phyloP scores from a whole-genome alignment of 768 basidiomycete species.

The Leucocoprinus birnbaumii region DNA sequence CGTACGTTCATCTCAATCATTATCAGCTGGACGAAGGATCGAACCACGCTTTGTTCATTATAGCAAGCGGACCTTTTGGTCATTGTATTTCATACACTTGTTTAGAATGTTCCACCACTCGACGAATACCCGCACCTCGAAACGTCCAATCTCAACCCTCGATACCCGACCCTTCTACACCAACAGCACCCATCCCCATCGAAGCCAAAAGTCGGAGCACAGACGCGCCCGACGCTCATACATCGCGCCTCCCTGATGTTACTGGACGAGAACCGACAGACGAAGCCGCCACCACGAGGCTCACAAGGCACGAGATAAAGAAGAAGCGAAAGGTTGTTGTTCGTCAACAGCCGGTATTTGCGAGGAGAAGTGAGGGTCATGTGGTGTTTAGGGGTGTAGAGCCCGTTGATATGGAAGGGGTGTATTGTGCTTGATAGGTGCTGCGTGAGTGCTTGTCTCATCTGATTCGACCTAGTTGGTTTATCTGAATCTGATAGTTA shows the following conservation, averaged over 20 bases:
- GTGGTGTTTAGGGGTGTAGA: constrained; percentile 67
- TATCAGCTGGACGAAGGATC: neutral
- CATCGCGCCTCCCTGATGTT: neutral
- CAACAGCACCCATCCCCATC: neutral
- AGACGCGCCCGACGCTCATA: neutral
- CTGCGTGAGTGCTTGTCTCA: too few relatives aligned
- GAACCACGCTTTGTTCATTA: constrained; percentile 1
- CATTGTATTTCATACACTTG: constrained; percentile 61
- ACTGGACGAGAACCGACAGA: neutral
- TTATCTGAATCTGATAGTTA: too few relatives aligned
- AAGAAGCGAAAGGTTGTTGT: constrained; percentile 21
- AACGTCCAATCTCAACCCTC: neutral
- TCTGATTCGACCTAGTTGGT: too few relatives aligned
- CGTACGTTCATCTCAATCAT: constrained; percentile 35
- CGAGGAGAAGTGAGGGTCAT: constrained; percentile 57
- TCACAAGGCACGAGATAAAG: neutral
- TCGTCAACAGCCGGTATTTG: constrained; percentile 59
- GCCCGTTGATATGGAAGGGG: constrained; percentile 18
- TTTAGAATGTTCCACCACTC: constrained; percentile 49
- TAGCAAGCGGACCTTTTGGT: constrained; percentile 35
- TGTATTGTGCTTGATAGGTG: constrained; percentile 16
- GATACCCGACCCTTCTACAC: neutral
- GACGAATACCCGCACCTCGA: constrained; percentile 66
- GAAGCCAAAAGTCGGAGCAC: neutral
- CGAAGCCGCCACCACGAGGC: neutral